Conservation (phyloP, 2,329 filamentous ascomycete species). For the Aquanectria penicillioides region DNA sequence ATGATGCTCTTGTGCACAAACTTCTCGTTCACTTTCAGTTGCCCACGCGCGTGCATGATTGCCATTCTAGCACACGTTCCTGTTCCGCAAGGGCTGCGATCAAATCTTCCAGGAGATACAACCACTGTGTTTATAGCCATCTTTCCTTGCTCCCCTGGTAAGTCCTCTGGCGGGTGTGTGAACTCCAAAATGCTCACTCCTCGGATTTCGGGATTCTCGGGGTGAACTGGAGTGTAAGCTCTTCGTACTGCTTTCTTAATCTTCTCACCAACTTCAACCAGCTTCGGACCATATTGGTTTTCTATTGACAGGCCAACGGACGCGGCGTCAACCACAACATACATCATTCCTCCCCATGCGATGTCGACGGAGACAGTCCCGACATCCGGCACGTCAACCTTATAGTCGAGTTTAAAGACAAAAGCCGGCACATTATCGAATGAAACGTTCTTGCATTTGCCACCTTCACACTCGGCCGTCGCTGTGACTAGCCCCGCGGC, state of each 20-base stretch:
- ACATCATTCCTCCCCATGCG: constrained; percentile 60
- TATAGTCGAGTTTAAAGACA: constrained; percentile 50
- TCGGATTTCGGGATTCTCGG: constrained; percentile 52
- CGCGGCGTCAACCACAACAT: constrained; percentile 52
- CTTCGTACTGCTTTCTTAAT: constrained; percentile 52
- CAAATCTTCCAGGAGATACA: constrained; percentile 56
- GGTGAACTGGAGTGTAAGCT: constrained; percentile 51
- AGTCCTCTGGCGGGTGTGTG: constrained; percentile 46
- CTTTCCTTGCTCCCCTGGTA: constrained; percentile 38
- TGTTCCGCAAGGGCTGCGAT: constrained; percentile 58
- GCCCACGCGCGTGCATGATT: constrained; percentile 52
- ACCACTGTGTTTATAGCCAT: constrained; percentile 52
- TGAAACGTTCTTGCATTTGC: constrained; percentile 55
- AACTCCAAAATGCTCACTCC: constrained; percentile 53
- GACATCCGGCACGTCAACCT: constrained; percentile 52
- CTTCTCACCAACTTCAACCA: constrained; percentile 54
- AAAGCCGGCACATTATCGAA: constrained; percentile 59
- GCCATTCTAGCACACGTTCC: constrained; percentile 56
- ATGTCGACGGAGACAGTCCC: constrained; percentile 54
- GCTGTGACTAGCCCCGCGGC: constrained; percentile 55
- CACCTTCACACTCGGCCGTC: constrained; percentile 52
- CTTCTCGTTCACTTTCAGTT: constrained; percentile 47
- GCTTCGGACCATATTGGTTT: constrained; percentile 43
- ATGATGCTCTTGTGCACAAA: constrained; percentile 55
- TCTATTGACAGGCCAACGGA: constrained; percentile 49